Conservation (phyloP, 805 yeast genomes). For the Suhomyces pyralidae region DNA sequence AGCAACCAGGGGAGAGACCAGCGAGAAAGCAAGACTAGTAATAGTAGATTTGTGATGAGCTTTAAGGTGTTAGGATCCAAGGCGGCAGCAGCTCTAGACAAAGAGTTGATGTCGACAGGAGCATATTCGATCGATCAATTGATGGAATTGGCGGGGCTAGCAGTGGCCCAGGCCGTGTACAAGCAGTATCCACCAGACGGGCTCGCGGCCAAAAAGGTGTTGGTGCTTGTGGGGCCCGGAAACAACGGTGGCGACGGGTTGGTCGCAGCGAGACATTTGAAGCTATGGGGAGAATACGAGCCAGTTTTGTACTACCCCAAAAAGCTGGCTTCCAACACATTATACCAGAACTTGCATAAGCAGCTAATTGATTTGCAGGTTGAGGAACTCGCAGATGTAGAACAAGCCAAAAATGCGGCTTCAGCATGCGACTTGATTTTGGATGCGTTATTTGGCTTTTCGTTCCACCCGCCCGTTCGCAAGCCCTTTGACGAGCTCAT, state of each 20-base stretch:
- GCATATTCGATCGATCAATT: conserved; percentile 82
- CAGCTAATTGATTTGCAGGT: conserved; percentile 70
- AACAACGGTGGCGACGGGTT: conserved; percentile 97
- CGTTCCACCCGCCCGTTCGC: conserved; percentile 85
- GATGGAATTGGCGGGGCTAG: conserved; percentile 95
- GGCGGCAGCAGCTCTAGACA: conserved; percentile 75
- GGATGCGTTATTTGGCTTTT: conserved; percentile 90
- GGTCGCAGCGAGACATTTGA: conserved; percentile 90
- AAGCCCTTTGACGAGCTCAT: conserved; percentile 61
- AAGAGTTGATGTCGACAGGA: conserved; percentile 80
- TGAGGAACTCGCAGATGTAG: conserved; percentile 46
- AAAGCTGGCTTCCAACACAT: conserved; percentile 46
- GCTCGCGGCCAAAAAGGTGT: conserved; percentile 33
- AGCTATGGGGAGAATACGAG: conserved; percentile 65
- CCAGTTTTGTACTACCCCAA: conserved; percentile 84
- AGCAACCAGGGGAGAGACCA: background rate
- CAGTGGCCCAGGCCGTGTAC: conserved; percentile 86
- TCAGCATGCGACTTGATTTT: conserved; percentile 32
- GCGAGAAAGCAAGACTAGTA: background rate
- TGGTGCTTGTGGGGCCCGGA: conserved; percentile 90
- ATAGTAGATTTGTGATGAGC: background rate
- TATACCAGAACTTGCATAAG: conserved; percentile 57
- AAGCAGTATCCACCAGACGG: conserved; percentile 56
- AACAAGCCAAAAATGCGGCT: conserved; percentile 32
- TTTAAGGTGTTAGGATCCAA: conserved; percentile 31